Evolutionary conservation across 768 basidiomycete species (phyloP).

Genomic region (Tylopilus balloui): DNA sequence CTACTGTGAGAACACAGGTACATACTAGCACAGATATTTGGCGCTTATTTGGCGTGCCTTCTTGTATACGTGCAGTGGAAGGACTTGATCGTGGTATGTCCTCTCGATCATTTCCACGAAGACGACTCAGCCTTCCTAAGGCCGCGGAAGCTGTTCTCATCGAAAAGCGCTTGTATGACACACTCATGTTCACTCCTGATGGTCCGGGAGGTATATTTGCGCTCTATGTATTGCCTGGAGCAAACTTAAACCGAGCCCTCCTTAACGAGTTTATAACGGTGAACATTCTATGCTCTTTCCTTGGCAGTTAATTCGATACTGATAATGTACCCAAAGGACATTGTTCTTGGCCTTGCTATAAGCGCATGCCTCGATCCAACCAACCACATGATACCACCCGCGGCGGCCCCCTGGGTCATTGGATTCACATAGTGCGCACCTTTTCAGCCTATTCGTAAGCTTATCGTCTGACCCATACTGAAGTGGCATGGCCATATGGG

Average conservation of each 20-base stretch:
- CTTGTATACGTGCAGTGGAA: conserved; percentile 62
- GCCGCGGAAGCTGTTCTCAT: conserved; percentile 29
- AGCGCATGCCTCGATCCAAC: conserved; percentile 42
- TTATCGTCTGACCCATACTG: not conserved
- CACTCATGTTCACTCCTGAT: conserved; percentile 32
- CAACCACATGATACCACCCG: conserved; percentile 53
- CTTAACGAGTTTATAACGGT: conserved; percentile 40
- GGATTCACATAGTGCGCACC: conserved; percentile 53
- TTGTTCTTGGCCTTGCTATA: conserved; percentile 22
- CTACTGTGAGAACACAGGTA: conserved; percentile 43
- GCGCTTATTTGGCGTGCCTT: conserved; percentile 59
- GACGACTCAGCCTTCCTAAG: conserved; percentile 6
- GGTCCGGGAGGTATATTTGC: conserved; percentile 40
- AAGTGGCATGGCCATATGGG: conserved; percentile 58
- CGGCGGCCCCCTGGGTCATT: conserved; percentile 47
- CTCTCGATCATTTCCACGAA: conserved; percentile 38
- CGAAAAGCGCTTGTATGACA: conserved; percentile 25
- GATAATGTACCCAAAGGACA: conserved; percentile 7
- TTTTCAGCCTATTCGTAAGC: not conserved
- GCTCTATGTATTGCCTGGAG: conserved; percentile 32
- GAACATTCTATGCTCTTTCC: not conserved
- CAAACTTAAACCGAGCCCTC: conserved; percentile 31
- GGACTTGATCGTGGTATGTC: conserved; percentile 41
- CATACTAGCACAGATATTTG: conserved; percentile 61
- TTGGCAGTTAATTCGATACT: not conserved